Percentiles rank a stretch among this genome's conserved stretches.
These are phyloP conservation scores for Colletotrichum costaricense DNA, from an alignment of 2,329 filamentous ascomycete species.

Conservation along the genomic window DNA sequence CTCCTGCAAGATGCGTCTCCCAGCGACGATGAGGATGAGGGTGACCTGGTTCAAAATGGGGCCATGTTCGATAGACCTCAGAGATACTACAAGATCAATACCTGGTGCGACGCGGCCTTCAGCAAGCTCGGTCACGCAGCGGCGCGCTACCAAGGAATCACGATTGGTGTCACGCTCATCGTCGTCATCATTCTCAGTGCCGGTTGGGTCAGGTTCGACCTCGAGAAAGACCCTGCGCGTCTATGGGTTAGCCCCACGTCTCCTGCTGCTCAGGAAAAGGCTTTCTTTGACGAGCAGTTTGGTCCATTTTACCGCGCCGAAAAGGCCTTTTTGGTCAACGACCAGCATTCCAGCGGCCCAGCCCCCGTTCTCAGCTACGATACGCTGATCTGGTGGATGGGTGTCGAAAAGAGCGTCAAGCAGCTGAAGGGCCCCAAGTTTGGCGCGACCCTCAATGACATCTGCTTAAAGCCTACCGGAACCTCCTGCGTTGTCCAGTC, in stretches of 20 bases:
- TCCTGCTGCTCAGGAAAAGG: constrained; percentile 89
- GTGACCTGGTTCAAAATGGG: constrained; percentile 80
- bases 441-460: constrained; percentile 79
- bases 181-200: constrained; percentile 83
- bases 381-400: constrained; percentile 93
- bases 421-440: constrained; percentile 77
- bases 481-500: constrained; percentile 94
- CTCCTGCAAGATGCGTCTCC: constrained; percentile 85
- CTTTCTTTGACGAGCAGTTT: constrained; percentile 92
- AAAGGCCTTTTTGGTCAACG: constrained; percentile 94
- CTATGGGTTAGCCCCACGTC: constrained; percentile 98
- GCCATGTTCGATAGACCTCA: constrained; percentile 84
- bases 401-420: constrained; percentile 82
- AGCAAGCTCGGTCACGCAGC: constrained; percentile 82
- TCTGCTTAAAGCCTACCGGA: constrained; percentile 94
- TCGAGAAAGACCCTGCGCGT: constrained; percentile 90
- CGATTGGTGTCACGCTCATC: constrained; percentile 80
- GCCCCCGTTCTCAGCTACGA: constrained; percentile 89
- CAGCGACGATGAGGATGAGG: constrained; percentile 95
- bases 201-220: constrained; percentile 88
- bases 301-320: constrained; percentile 96
- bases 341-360: constrained; percentile 71
- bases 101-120: constrained; percentile 83
- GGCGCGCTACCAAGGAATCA: constrained; percentile 85
- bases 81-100: constrained; percentile 85